Evolutionary conservation across 495 filamentous ascomycete species (phyloP), one percentile per base, ranked within the genome.

Genomic region (Cladorrhinum samala): DNA sequence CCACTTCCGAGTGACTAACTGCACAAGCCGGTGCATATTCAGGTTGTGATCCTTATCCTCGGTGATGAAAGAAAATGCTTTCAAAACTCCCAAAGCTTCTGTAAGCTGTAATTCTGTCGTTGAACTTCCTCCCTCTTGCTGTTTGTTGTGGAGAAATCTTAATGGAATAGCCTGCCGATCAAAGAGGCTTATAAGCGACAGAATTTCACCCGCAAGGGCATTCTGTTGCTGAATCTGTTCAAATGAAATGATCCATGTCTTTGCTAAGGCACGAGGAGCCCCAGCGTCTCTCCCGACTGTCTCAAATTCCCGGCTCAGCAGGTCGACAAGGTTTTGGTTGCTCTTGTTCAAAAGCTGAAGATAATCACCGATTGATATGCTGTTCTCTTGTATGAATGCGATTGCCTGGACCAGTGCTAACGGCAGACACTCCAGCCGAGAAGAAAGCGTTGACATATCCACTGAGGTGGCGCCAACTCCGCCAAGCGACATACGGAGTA

Each of bases 371-470:
- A 70, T 50, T 0, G 55, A 50, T 4, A 75, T 61, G 6, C 27
- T 24, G 23, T 71, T 77, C 51, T 70, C 61, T 43, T 68, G 68
- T 13, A 81, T 76, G 52, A 72, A 81, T 8, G 74, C 65, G 11
- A 73, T 63, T 3, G 77, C 77, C 53, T 80, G 77, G 25, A 57
- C 64, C 23, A 79, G 63, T 5, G 77, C 77, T 6, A 82, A 63
- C 5, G 76, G 77, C 2, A 78, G 63, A 37, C 58, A 63, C 18
- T 62, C 63, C 19, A 80, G 64, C 16, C 63, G 51, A 42, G 66
- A 44, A 0, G 77, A 61, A 20, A 80, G 65, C 9, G 14, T 40
- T 14, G 39, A 51, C 7, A 61, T 24, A 14, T 47, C 45, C 45
- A 13, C 45, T 41, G 21, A 16, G 3, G 5, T 16, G 1, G 16